Evolutionary conservation across 2,329 filamentous ascomycete species (phyloP), one percentile per base, ranked within the genome.

Genomic region (Eutypa lata): DNA sequence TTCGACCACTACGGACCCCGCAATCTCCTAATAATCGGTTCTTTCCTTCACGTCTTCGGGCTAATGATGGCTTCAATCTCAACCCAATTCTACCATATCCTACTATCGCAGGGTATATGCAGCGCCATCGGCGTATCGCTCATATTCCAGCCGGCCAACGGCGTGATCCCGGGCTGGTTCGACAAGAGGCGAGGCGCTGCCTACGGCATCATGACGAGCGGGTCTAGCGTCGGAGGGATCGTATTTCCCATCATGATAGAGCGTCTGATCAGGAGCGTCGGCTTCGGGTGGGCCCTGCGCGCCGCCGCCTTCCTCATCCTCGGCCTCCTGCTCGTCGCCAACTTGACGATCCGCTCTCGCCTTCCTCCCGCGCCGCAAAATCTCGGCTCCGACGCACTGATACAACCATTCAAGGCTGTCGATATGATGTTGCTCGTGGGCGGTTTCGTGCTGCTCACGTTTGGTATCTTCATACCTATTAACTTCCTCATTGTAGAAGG

Each of bases 1-100:
- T 88, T 82, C 60, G 87, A 90, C 66, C 80, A 75, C 57, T 81
- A 82, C 57, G 87, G 87, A 2, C 84, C 87, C 0, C 76, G 76
- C 38, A 80, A 74, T 53, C 71, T 89, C 3, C 70, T 87, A 14
- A 56, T 78, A 18, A 60, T 69, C 49, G 84, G 84, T 28, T 77
- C 76, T 4, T 60, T 85, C 53, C 65, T 80, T 53, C 82, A 86
- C 65, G 74, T 88, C 56, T 80, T 88, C 45, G 80, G 82, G 22
- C 68, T 88, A 18, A 86, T 88, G 82, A 86, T 88, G 82, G 75
- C 79, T 0, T 82, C 78, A 16, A 69, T 88, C 10, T 70, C 71
- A 4, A 66, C 58, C 2, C 47, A 71, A 47, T 77, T 76, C 65
- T 77, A 76, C 57, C 73, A 77, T 44, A 66, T 76, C 62, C 70